Evolutionary conservation across 129 eudicot genomes (phyloP), one percentile per base, ranked within the genome.

Genomic region (Tagetes erecta): DNA sequence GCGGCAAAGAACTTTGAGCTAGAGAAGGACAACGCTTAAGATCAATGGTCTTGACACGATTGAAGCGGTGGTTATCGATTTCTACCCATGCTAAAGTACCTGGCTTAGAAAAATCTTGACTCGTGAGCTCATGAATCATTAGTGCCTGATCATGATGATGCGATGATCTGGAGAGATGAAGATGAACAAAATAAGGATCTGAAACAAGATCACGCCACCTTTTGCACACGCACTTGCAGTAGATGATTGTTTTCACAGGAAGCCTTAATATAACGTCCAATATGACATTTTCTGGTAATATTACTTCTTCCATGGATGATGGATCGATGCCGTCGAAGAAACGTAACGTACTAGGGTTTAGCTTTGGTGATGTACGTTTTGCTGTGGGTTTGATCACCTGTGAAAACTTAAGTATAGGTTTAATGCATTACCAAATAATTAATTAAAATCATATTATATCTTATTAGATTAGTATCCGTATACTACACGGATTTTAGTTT

Each of bases 181-280:
- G 45, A 4, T 57, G 1, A 36, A 34, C 75, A 52, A 84, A 80
- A 51, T 44, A 56, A 5, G 83, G 68, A 10, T 64, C 63, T 1
- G 50, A 33, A 46, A 81, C 62, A 11, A 80, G 67, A 8, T 64
- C 36, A 8, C 51, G 72, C 80, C 83, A 84, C 3, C 8, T 11
- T 65, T 64, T 80, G 82, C 83, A 76, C 1, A 84, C 83, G 13
- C 35, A 72, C 52, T 63, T 80, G 81, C 78, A 81, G 7, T 56
- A 8, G 47, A 74, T 41, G 66, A 84, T 47, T 7, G 81, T 67
- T 3, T 68, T 73, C 5, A 71, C 39, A 0, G 84, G 82, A 70
- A 83, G 87, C 33, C 81, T 67, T n/a, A 79, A 64, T 70, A 80
- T 59, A 39, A 84, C 60, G 7, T 80, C 72, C n/a, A n/a, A n/a